A percentile compares a stretch with the other conserved stretches of the same genome.
Conservation (phyloP, 1,284 basidiomycete genomes). For the Lentinus polychrous region DNA sequence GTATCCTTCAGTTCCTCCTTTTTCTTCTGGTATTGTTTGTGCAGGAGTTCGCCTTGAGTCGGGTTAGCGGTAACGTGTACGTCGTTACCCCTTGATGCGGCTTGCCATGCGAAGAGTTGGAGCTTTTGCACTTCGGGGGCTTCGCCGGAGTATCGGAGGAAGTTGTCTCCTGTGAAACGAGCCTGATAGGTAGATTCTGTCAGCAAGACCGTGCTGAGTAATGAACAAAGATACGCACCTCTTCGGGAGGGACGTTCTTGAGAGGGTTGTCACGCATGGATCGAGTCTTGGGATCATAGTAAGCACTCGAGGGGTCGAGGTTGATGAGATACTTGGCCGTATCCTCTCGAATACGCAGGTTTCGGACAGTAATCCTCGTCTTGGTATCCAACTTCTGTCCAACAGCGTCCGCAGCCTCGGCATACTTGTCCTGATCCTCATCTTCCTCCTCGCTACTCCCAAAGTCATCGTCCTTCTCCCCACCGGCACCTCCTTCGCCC, state of each 20-base stretch:
- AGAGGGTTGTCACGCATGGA: constrained; percentile 98
- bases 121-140: constrained; percentile 87
- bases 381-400: constrained; percentile 98
- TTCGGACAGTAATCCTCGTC: constrained; percentile 96
- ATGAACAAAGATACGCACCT: constrained; percentile 44
- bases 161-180: constrained; percentile 94
- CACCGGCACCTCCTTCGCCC: constrained; percentile 41
- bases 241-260: constrained; percentile 73
- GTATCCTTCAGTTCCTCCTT: constrained; percentile 88
- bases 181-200: constrained; percentile 42
- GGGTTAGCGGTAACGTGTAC: constrained; percentile 96
- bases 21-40: constrained; percentile 86
- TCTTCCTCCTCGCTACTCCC: constrained; percentile 95
- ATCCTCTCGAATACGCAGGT: constrained; percentile 97
- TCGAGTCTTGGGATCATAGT: constrained; percentile 99
- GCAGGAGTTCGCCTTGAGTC: constrained; percentile 89
- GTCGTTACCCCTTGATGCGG: constrained; percentile 87
- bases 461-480: constrained; percentile 84
- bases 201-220: constrained; percentile 1
- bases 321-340: constrained; percentile 99
- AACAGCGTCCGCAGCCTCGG: constrained; percentile 94
- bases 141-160: constrained; percentile 85
- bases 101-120: constrained; percentile 97
- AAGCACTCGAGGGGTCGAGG: constrained; percentile 90
- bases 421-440: constrained; percentile 93